These are phyloP conservation scores for Mortierella claussenii DNA, from an alignment of 192 early-diverging fungal species.

Conservation along the genomic window DNA sequence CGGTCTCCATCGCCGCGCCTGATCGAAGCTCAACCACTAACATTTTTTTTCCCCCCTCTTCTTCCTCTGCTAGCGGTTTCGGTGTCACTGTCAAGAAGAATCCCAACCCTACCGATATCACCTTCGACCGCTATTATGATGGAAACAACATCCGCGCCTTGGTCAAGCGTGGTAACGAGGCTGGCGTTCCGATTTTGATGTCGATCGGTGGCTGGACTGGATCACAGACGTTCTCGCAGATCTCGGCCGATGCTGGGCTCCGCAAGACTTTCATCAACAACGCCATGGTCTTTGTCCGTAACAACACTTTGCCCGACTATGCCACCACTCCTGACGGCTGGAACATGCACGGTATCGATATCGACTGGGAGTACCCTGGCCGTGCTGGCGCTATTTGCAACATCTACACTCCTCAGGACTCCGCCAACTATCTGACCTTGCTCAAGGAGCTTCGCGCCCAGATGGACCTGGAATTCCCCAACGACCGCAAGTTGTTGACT, in stretches of 20 bases:
- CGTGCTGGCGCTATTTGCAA: slow-evolving; percentile 71
- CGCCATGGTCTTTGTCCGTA: slow-evolving; percentile 62
- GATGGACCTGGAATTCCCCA: slow-evolving; percentile 53
- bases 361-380: slow-evolving; percentile 74
- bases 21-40: no score
- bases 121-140: slow-evolving; percentile 50
- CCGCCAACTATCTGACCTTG: slow-evolving; percentile 68
- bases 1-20: not conserved
- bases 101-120: slow-evolving; percentile 27
- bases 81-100: slow-evolving; percentile 47
- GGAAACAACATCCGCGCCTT: slow-evolving; percentile 44
- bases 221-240: slow-evolving; percentile 68
- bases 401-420: slow-evolving; percentile 65
- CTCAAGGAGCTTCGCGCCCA: slow-evolving; percentile 67
- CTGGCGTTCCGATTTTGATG: slow-evolving; percentile 58
- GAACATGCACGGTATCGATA: slow-evolving; percentile 52
- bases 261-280: slow-evolving; percentile 68
- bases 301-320: slow-evolving; percentile 36
- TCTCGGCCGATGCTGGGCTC: slow-evolving; percentile 59
- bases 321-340: slow-evolving; percentile 36
- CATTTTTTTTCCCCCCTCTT: not conserved
- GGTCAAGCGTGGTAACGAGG: slow-evolving; percentile 40
- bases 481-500: slow-evolving; percentile 75
- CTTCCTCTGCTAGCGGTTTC: slow-evolving; percentile 33
- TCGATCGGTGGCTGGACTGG: slow-evolving; percentile 84